A percentile compares a stretch with the other conserved stretches of the same genome.
Evolutionary conservation across 352 stramenopile genomes (phyloP).

Genomic region (Phytopythium delawarense): DNA sequence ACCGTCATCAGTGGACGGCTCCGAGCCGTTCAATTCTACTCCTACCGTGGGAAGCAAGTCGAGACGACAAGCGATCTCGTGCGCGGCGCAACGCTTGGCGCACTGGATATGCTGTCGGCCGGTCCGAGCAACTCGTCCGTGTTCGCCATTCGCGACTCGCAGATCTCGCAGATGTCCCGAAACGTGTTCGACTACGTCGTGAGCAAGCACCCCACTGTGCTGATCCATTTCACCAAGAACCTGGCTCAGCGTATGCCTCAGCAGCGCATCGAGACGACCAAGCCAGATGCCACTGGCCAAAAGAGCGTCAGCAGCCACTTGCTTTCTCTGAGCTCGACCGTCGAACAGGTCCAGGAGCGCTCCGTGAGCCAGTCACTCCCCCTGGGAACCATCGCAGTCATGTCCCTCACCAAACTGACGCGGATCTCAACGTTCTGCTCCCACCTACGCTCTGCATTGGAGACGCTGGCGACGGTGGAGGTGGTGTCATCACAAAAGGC

Average conservation of each 20-base stretch:
- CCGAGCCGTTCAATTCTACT: constrained; percentile 67
- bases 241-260: constrained; percentile 57
- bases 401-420: constrained; percentile 71
- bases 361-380: constrained; percentile 29
- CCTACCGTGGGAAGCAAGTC: constrained; percentile 48
- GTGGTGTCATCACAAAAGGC: constrained; percentile 74
- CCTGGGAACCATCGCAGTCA: constrained; percentile 69
- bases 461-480: constrained; percentile 61
- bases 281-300: constrained; percentile 24
- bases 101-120: constrained; percentile 78
- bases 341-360: constrained; percentile 14
- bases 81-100: constrained; percentile 73
- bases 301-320: constrained; percentile 45
- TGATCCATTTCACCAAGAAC: constrained; percentile 81
- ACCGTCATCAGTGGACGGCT: constrained; percentile 77
- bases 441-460: constrained; percentile 53
- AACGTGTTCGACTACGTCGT: constrained; percentile 87
- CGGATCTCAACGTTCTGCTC: constrained; percentile 75
- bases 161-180: constrained; percentile 85
- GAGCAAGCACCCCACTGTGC: constrained; percentile 50
- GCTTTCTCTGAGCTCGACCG: constrained; percentile 46
- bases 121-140: constrained; percentile 74
- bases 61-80: constrained; percentile 80
- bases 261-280: constrained; percentile 28
- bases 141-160: constrained; percentile 81